A percentile compares a stretch with the other conserved stretches of the same genome.
Evolutionary conservation across 2,329 filamentous ascomycete species (phyloP).

Genomic region (Grosmannia serpens): DNA sequence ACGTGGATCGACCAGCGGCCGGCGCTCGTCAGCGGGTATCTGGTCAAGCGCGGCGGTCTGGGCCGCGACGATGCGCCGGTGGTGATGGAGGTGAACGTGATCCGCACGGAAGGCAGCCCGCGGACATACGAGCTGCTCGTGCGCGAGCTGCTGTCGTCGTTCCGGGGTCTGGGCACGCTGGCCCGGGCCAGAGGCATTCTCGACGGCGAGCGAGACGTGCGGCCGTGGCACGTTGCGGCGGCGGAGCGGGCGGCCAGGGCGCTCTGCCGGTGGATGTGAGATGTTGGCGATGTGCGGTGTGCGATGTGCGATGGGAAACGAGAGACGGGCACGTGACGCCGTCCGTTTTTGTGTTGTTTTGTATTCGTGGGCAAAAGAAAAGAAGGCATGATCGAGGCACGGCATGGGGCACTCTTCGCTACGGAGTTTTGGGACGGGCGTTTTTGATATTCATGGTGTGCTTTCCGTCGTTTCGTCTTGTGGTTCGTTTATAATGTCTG

Average conservation of each 20-base stretch:
- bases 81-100: slow-evolving; percentile 52
- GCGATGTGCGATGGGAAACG: too few relatives aligned
- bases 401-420: background rate
- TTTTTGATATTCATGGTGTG: background rate
- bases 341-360: background rate
- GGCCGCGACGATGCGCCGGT: slow-evolving; percentile 46
- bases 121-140: slow-evolving; percentile 52
- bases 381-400: background rate
- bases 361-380: background rate
- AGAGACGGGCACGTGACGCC: background rate
- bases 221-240: slow-evolving; percentile 68
- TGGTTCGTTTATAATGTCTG: background rate
- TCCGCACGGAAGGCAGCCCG: slow-evolving; percentile 43
- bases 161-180: slow-evolving; percentile 55
- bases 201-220: slow-evolving; percentile 45
- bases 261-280: slow-evolving; percentile 54
- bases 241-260: slow-evolving; percentile 57
- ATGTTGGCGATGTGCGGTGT: too few relatives aligned
- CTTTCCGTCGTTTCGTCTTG: background rate
- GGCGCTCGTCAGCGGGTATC: slow-evolving; percentile 51
- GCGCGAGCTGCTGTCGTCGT: slow-evolving; percentile 59
- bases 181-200: slow-evolving; percentile 55
- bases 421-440: background rate
- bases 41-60: slow-evolving; percentile 50
- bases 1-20: slow-evolving; percentile 43